Evolutionary conservation across 768 basidiomycete species (phyloP).

Genomic region (Leccinellum rugosiceps): DNA sequence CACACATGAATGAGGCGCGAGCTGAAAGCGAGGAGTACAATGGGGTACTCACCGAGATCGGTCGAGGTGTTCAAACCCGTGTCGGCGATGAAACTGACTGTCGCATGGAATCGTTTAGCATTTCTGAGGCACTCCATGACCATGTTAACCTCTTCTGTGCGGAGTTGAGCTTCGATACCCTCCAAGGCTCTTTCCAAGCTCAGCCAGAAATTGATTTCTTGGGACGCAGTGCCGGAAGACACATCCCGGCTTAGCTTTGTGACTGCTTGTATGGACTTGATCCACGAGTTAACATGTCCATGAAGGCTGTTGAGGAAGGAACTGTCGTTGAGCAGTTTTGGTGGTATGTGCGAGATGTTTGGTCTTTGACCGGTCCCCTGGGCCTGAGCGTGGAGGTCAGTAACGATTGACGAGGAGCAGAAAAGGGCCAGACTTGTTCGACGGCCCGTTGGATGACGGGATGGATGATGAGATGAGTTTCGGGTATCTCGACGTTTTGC

Average conservation of each 20-base stretch:
- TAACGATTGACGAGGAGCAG: constrained; percentile 28
- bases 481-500: constrained; percentile 60
- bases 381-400: constrained; percentile 28
- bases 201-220: constrained; percentile 99
- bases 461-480: constrained; percentile 86
- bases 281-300: constrained; percentile 94
- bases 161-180: constrained; percentile 86
- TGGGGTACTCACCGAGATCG: too few species aligned
- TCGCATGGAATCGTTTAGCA: too few species aligned
- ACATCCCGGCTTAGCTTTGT: constrained; percentile 96
- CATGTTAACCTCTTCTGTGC: constrained; percentile 79
- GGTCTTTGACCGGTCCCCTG: constrained; percentile 62
- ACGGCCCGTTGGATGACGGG: constrained; percentile 86
- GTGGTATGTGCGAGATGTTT: constrained; percentile 73
- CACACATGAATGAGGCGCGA: not conserved
- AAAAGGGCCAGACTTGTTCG: constrained; percentile 48
- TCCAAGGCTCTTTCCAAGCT: constrained; percentile 92
- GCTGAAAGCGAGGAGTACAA: not conserved
- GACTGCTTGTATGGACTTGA: constrained; percentile 95
- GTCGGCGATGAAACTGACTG: too few species aligned
- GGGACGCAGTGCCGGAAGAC: constrained; percentile 90
- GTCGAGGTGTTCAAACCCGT: too few species aligned
- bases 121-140: too few species aligned
- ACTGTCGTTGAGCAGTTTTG: constrained; percentile 75
- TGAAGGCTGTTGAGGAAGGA: constrained; percentile 93